Evolutionary conservation across 2,329 filamentous ascomycete genomes (phyloP), one percentile per base, ranked within the genome.

Genomic region (Bipolaris oryzae): DNA sequence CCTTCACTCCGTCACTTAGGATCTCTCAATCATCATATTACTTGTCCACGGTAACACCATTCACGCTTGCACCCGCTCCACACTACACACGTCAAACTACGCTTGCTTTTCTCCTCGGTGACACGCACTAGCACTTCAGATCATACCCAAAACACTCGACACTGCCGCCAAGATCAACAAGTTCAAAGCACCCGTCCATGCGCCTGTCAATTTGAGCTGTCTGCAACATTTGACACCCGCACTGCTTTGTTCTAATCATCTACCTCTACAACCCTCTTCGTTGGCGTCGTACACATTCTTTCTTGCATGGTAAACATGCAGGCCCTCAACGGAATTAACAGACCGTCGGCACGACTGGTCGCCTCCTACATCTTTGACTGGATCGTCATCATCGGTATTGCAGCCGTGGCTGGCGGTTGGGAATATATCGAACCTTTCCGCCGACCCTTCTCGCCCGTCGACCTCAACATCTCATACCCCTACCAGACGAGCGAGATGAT

Each of bases 381-480:
- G 90, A 71, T 89, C 44, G 80, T 90, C 56, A 84, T 90, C 55
- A 76, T 89, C 37, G 81, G 76, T 16, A 84, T 86, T 20, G 86
- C 82, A 23, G 81, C 80, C 13, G 77, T 89, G 35, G 87, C 87
- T 53, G 83, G 79, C 53, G 80, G 82, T 6, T 82, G 91, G 63
- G 84, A 84, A 57, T 78, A 79, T 43, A 77, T 87, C 49, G 79
- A 81, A 0, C 89, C 90, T 0, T 90, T 87, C 68, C 85, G 86
- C 65, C 82, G 87, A 34, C 87, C 88, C 0, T 94, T 95, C 74
- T 87, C 85, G 33, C 82, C 91, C 6, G 80, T 86, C 61, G 88
- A 97, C 69, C 85, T 88, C 20, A 84, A 85, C 59, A 96, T 97
- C 69, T 90, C 91, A 16, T 96, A 89, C 66, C 92, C 93, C 0